Evolutionary conservation across 2,329 filamentous ascomycete genomes (phyloP), one percentile per base, ranked within the genome.

Genomic region (Cryoendolithus antarcticus): DNA sequence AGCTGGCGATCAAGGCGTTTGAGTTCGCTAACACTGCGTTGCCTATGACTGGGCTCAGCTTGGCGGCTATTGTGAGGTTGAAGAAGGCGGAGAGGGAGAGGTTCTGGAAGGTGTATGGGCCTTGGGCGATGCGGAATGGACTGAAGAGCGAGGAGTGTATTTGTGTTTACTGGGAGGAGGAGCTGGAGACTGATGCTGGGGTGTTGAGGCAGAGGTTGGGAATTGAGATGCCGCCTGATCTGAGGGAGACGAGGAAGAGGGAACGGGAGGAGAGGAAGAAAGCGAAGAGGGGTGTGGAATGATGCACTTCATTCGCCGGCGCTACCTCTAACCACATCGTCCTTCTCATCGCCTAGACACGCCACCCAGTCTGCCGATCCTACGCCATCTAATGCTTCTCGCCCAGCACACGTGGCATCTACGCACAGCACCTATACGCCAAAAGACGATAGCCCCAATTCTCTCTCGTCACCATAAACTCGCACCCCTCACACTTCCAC

Each of bases 91-190:
- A 82, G 53, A 66, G 75, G 58, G 62, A 70, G 52, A 64, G 80
- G 41, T 91, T 96, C 55, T 81, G 73, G 54, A 62, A 64, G 4
- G 77, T 77, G 1, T 93, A 95, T 61, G 65, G 89, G 38, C 91
- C 91, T 1, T 98, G 91, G 91, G 91, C 91, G 30, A 62, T 95
- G 33, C 67, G 75, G 39, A 96, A 93, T 59, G 91, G 91, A 9
- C 60, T 86, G 47, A 65, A 73, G 40, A 73, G 77, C 35, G 76
- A 82, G 53, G 84, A 93, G 55, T 69, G 96, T 28, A 88, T 98
- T 49, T 95, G 95, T 60, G 80, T 98, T 1, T 98, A 94, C 58
- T 98, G 91, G 91, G 91, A 98, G 63, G 86, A 96, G 67, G 75
- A 89, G 64, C 63, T 98, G 49, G 80, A 88, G 64, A 83, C 77